phyloP scores from a whole-genome alignment of 257 asterid species.

The Marsdenia floribunda region DNA sequence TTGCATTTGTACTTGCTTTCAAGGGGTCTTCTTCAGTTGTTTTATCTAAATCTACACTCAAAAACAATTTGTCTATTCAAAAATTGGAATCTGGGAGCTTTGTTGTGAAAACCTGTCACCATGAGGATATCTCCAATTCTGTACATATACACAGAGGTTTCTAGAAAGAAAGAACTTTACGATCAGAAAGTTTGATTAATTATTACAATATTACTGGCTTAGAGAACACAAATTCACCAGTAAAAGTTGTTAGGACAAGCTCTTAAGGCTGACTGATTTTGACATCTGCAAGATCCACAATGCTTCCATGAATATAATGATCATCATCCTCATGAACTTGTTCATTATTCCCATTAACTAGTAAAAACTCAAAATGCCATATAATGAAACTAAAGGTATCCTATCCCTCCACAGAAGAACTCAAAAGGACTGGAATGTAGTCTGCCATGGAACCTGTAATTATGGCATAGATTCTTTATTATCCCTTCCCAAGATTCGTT shows the following conservation, averaged over 20 bases:
- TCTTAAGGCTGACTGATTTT: neutral
- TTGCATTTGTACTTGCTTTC: neutral
- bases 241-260: neutral
- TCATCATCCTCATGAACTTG: neutral
- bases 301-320: neutral
- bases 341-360: neutral
- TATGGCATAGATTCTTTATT: neutral
- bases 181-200: too few relatives aligned
- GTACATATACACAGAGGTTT: neutral
- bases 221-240: neutral
- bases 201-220: too few relatives aligned
- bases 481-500: constrained; percentile 9
- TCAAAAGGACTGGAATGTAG: neutral
- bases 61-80: too few relatives aligned
- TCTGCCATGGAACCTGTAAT: constrained; percentile 12
- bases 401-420: neutral
- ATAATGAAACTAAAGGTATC: neutral
- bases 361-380: constrained; percentile 1
- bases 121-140: neutral
- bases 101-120: neutral
- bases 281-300: neutral
- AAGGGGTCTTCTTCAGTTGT: neutral
- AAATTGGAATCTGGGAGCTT: neutral
- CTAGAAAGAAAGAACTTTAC: neutral
- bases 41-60: neutral